Evolutionary conservation across 306 rosid genomes (phyloP).

Genomic region (Dalbergia oliveri): DNA sequence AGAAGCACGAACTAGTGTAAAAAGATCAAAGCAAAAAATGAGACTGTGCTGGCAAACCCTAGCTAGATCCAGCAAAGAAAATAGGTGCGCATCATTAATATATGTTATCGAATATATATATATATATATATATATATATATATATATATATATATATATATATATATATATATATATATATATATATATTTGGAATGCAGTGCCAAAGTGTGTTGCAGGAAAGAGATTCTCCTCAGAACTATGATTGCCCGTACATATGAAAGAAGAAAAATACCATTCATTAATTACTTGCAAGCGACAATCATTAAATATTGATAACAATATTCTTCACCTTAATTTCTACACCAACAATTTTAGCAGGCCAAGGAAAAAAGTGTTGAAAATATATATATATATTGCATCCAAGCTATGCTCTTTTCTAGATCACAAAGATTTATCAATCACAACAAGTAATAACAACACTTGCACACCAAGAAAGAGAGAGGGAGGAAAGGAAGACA

Average conservation of each 20-base stretch:
- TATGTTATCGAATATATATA: neutral
- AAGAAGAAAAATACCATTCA: constrained; percentile 39
- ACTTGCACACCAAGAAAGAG: constrained; percentile 23
- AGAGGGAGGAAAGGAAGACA: neutral
- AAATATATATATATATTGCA: constrained; percentile 16
- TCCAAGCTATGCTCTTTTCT: neutral
- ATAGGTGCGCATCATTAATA: constrained; percentile 24
- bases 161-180: too few relatives aligned
- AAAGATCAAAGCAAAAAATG: neutral
- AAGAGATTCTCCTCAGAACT: constrained; percentile 17
- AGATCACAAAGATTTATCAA: constrained; percentile 38
- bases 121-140: too few relatives aligned
- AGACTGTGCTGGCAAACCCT: constrained; percentile 40
- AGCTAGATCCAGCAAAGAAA: constrained; percentile 40
- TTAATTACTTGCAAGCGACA: constrained; percentile 13
- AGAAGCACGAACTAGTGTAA: constrained; percentile 19
- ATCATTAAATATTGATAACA: constrained; percentile 23
- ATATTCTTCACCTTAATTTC: constrained; percentile 4
- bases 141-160: too few relatives aligned
- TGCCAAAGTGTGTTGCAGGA: constrained; percentile 2
- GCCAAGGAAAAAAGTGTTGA: neutral
- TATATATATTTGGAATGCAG: too few relatives aligned
- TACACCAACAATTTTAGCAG: constrained; percentile 18
- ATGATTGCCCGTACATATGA: constrained; percentile 26
- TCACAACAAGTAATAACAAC: constrained; percentile 32